Conservation (phyloP, 1,139 yeast species). For the Chernovozyma aurita region DNA sequence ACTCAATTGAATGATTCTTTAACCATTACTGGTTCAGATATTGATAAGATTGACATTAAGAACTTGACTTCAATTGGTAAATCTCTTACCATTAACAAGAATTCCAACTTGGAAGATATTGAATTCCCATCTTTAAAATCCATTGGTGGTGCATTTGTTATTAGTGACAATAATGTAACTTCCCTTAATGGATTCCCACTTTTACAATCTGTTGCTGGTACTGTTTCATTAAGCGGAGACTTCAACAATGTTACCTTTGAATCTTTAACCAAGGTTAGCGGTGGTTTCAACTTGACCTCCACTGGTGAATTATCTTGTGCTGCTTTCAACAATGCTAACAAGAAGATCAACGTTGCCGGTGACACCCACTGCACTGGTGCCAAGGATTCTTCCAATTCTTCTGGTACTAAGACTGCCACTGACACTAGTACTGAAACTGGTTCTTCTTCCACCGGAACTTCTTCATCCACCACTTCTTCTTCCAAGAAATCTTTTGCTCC, state of each 20-base stretch:
- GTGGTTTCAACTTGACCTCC: conserved; percentile 85
- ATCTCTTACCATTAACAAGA: conserved; percentile 70
- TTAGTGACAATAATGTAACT: conserved; percentile 77
- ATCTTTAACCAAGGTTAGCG: conserved; percentile 70
- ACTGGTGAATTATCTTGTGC: conserved; percentile 75
- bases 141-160: conserved; percentile 84
- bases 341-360: conserved; percentile 81
- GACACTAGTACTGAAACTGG: conserved; percentile 41
- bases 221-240: conserved; percentile 74
- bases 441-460: conserved; percentile 21
- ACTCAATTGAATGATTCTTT: conserved; percentile 72
- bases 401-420: conserved; percentile 37
- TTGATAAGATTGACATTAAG: conserved; percentile 55
- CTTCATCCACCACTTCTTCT: conserved; percentile 23
- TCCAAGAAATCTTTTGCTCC: conserved; percentile 25
- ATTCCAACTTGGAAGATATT: conserved; percentile 64
- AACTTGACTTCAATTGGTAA: conserved; percentile 66
- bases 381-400: conserved; percentile 51
- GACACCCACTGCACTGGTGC: conserved; percentile 79
- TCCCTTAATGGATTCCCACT: conserved; percentile 69
- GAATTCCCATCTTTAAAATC: conserved; percentile 66
- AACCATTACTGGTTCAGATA: conserved; percentile 64
- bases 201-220: conserved; percentile 78
- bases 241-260: conserved; percentile 77
- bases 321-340: conserved; percentile 62